Evolutionary conservation across 495 filamentous ascomycete genomes (phyloP).

Genomic region (Stereocaulon alpinum): DNA sequence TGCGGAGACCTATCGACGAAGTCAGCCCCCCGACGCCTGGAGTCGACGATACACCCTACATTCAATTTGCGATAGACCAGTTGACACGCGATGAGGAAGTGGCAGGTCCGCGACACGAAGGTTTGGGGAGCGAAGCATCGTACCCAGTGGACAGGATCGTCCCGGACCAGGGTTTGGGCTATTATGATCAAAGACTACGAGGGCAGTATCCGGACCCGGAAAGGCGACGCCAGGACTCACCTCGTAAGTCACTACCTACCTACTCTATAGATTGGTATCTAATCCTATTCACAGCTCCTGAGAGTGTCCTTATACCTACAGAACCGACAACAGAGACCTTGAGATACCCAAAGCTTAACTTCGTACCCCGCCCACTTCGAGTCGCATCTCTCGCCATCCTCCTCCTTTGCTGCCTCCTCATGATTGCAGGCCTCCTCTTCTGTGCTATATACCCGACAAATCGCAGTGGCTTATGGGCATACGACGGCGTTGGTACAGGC

Average conservation of each 20-base stretch:
- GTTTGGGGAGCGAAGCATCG: conserved; percentile 32
- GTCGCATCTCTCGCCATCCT: conserved; percentile 47
- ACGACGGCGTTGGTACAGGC: conserved; percentile 50
- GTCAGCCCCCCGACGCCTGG: conserved; percentile 48
- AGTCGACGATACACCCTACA: conserved; percentile 57
- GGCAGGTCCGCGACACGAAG: conserved; percentile 26
- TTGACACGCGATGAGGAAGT: conserved; percentile 56
- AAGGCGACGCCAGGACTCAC: not conserved
- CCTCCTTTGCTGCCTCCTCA: conserved; percentile 52
- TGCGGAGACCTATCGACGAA: conserved; percentile 25
- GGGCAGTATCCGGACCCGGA: not conserved
- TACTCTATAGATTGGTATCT: conserved; percentile 1
- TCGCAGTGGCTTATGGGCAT: conserved; percentile 55
- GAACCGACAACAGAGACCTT: conserved; percentile 36
- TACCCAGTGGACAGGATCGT: conserved; percentile 42
- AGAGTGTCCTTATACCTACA: conserved; percentile 44
- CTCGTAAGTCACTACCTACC: conserved; percentile 11
- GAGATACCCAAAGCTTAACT: conserved; percentile 47
- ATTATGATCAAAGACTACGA: conserved; percentile 24
- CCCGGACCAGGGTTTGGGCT: conserved; percentile 41
- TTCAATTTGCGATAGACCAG: conserved; percentile 64
- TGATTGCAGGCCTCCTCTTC: conserved; percentile 62
- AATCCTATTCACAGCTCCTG: conserved; percentile 12
- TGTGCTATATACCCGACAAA: conserved; percentile 60
- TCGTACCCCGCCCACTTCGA: conserved; percentile 57